Evolutionary conservation across 768 basidiomycete species (phyloP).

Genomic region (Hypsizygus marmoreus): DNA sequence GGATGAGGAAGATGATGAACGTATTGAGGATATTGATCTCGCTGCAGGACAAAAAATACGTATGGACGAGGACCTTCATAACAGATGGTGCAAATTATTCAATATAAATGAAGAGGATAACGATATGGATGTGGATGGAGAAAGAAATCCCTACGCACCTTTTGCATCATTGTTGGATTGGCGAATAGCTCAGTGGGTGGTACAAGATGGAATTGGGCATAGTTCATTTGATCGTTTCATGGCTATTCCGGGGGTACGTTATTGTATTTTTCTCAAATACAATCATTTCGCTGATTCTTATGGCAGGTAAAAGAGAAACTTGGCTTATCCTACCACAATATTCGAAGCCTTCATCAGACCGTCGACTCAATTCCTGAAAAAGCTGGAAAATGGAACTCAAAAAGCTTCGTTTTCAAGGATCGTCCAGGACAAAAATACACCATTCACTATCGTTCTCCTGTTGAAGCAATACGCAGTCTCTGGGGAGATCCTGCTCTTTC

Average conservation of each 20-base stretch:
- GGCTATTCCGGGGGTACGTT: constrained; percentile 27
- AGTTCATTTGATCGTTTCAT: constrained; percentile 28
- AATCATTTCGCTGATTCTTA: not conserved
- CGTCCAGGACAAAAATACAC: constrained; percentile 19
- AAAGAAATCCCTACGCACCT: constrained; percentile 15
- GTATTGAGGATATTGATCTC: constrained; percentile 5
- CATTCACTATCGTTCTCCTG: constrained; percentile 7
- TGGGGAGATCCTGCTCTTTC: constrained; percentile 12
- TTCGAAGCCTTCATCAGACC: not conserved
- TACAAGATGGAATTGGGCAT: constrained; percentile 25
- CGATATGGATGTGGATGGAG: constrained; percentile 9
- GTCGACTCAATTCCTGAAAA: constrained; percentile 6
- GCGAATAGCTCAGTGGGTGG: constrained; percentile 27
- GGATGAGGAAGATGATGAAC: constrained; percentile 9
- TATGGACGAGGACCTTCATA: constrained; percentile 4
- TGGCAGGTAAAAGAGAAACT: constrained; percentile 23
- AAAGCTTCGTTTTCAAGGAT: constrained; percentile 28
- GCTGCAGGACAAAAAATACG: constrained; percentile 10
- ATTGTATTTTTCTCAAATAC: not conserved
- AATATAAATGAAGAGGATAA: constrained; percentile 1
- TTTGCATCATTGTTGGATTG: constrained; percentile 29
- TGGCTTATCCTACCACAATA: constrained; percentile 14
- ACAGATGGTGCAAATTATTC: not conserved
- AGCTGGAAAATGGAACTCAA: constrained; percentile 2
- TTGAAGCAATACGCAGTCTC: not conserved